Evolutionary conservation across 2,329 filamentous ascomycete species (phyloP).

Genomic region (Diatrype stigma): DNA sequence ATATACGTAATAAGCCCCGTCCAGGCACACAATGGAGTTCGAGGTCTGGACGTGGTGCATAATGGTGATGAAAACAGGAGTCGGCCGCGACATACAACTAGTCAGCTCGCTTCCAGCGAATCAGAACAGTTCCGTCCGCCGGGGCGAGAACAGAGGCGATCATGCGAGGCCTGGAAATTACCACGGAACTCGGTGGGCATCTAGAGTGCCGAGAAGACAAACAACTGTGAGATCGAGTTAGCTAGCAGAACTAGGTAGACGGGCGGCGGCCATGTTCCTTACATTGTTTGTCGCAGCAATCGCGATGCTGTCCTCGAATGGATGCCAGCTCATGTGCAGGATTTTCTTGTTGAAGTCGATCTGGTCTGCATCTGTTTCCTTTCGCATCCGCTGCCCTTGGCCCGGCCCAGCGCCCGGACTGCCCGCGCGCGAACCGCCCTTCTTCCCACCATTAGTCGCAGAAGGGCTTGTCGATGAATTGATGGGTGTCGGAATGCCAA

Average conservation of each 20-base stretch:
- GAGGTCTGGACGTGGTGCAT: neutral
- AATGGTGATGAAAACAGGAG: neutral
- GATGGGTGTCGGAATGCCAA: conserved; percentile 95
- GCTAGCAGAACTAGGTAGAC: conserved; percentile 14
- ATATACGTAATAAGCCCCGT: neutral
- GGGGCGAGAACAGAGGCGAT: conserved; percentile 2
- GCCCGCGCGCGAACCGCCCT: conserved; percentile 79
- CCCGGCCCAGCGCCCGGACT: conserved; percentile 76
- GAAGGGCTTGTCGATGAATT: conserved; percentile 74
- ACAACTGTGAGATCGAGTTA: conserved; percentile 48
- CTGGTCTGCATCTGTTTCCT: conserved; percentile 98
- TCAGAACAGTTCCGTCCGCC: neutral
- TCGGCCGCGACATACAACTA: neutral
- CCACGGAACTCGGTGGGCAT: conserved; percentile 3
- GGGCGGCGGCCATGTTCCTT: conserved; percentile 37
- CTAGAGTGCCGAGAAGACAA: conserved; percentile 75
- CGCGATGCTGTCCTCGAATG: conserved; percentile 98
- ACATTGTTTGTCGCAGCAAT: conserved; percentile 99
- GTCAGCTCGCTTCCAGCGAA: neutral
- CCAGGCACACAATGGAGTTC: neutral
- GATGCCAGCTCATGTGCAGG: conserved; percentile 99
- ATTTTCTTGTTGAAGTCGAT: conserved; percentile 99
- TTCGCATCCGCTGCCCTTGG: conserved; percentile 91
- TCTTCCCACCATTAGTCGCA: conserved; percentile 71
- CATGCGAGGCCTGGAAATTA: conserved; percentile 9